Conservation (phyloP, 208 protist genomes). For the Phytomonas sp. region DNA sequence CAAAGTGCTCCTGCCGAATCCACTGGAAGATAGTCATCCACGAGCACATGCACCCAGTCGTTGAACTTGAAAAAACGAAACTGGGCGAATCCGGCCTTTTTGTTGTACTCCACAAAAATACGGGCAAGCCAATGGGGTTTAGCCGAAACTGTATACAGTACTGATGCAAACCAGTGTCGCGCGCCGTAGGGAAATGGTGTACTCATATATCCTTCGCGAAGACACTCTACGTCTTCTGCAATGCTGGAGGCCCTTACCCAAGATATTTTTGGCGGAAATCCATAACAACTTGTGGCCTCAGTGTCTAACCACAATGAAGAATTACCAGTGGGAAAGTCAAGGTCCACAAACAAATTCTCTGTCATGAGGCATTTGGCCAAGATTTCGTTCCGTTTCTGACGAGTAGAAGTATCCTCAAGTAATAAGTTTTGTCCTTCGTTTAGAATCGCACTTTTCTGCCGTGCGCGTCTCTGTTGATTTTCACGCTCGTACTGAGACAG, state of each 20-base stretch:
- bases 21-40: slow-evolving; percentile 84
- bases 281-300: slow-evolving; percentile 20
- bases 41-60: slow-evolving; percentile 59
- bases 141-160: slow-evolving; percentile 46
- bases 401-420: slow-evolving; percentile 9
- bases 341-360: slow-evolving; percentile 48
- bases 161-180: slow-evolving; percentile 73
- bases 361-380: slow-evolving; percentile 30
- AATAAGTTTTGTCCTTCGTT: background rate
- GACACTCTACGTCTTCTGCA: background rate
- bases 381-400: slow-evolving; percentile 29
- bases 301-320: slow-evolving; percentile 75
- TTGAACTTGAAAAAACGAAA: slow-evolving; percentile 84
- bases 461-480: slow-evolving; percentile 17
- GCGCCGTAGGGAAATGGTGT: slow-evolving; percentile 44
- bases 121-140: slow-evolving; percentile 59
- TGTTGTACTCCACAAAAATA: slow-evolving; percentile 56
- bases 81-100: slow-evolving; percentile 66
- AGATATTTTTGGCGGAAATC: slow-evolving; percentile 42
- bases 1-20: slow-evolving; percentile 48
- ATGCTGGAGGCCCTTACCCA: slow-evolving; percentile 41
- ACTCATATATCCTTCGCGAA: slow-evolving; percentile 18
- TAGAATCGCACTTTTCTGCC: background rate
- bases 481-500: slow-evolving; percentile 12
- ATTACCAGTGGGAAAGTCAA: slow-evolving; percentile 70